A percentile compares a stretch with the other conserved stretches of the same genome.
phyloP scores from a whole-genome alignment of 2,329 filamentous ascomycete species.

The Fusarium floridanum region DNA sequence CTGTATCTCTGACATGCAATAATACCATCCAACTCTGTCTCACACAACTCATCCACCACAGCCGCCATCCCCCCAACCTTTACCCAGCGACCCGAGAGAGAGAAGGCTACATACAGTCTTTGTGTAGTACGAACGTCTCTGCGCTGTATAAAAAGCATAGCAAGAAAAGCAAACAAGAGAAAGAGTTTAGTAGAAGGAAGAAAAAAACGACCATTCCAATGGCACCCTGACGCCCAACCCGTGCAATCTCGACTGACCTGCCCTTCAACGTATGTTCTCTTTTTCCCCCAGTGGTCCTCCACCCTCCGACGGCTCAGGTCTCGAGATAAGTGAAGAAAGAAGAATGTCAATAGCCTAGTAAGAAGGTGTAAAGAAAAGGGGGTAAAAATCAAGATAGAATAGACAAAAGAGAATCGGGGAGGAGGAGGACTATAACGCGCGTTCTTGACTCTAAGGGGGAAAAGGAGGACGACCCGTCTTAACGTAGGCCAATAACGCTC shows the following conservation, averaged over 20 bases:
- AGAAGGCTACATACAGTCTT: slow-evolving; percentile 19
- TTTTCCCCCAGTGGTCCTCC: slow-evolving; percentile 31
- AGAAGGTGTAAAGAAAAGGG: slow-evolving; percentile 26
- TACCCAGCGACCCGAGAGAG: not conserved
- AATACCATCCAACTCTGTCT: not conserved
- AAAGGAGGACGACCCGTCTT: slow-evolving; percentile 14
- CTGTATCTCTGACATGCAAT: slow-evolving; percentile 1
- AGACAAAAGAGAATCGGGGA: slow-evolving; percentile 34
- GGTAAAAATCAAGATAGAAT: slow-evolving; percentile 31
- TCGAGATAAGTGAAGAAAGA: slow-evolving; percentile 28
- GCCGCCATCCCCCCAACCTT: not conserved
- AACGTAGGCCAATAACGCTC: slow-evolving; percentile 90
- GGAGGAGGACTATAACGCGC: slow-evolving; percentile 16
- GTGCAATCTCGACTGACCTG: slow-evolving; percentile 42
- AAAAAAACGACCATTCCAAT: slow-evolving; percentile 39
- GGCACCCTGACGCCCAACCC: slow-evolving; percentile 46
- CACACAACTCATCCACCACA: slow-evolving; percentile 23
- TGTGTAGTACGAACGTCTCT: slow-evolving; percentile 30
- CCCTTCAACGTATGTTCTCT: slow-evolving; percentile 30
- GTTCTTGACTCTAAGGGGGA: slow-evolving; percentile 18
- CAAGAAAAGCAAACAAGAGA: slow-evolving; percentile 26
- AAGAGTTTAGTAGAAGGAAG: slow-evolving; percentile 26
- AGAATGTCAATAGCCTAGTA: slow-evolving; percentile 25
- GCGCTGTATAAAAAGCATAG: slow-evolving; percentile 32
- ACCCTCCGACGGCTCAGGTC: slow-evolving; percentile 29